Base-by-base conservation (phyloP, 768 basidiomycete genomes). In the Holtermannia corniformis region DNA sequence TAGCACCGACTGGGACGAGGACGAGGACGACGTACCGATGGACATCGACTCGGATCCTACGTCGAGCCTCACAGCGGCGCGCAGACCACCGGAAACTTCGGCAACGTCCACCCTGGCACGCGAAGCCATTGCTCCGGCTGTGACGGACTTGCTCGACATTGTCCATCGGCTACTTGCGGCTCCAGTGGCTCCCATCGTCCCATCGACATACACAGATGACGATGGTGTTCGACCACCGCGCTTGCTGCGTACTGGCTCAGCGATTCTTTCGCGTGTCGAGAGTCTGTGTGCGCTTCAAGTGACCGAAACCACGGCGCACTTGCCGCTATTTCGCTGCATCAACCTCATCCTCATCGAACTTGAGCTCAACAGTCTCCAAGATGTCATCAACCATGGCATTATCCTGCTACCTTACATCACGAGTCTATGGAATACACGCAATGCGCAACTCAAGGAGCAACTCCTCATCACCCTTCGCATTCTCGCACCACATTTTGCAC, bases 401-500 rank as follows among this genome's bases (percentile, higher is more conserved):
- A 72, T 72, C 24, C 74, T 82, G 1, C 87, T 90, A 82, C 73
- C 80, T 44, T 70, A 71, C 2, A 63, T 96, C 4, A 76, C 90
- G 2, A 73, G 72, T 1, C 72, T 93, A 22, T 95, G 89, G 89
- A 76, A 78, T 1, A 84, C 84, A 16, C 89, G 87, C 73, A 83
- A 82, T 68, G 82, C 79, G 54, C 70, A 76, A 5, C 74, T 85
- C 59, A 90, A 91, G 67, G 90, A 92, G 68, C 79, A 81, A 42
- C 75, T 96, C 16, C 75, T 91, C 24, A 77, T 83, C n/a, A 77
- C 87, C 21, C 72, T 95, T 19, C 80, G 80, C 16, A 75, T 77
- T 13, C 75, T 95, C 3, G 79, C 92, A 41, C 86, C 86, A 0
- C 90, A 83, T 67, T 71, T 86, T 46, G 77, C 77, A 0, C 73